These are phyloP conservation scores for Hirschfeldia incana DNA, from an alignment of 345 rosid species.

Conservation along the genomic window DNA sequence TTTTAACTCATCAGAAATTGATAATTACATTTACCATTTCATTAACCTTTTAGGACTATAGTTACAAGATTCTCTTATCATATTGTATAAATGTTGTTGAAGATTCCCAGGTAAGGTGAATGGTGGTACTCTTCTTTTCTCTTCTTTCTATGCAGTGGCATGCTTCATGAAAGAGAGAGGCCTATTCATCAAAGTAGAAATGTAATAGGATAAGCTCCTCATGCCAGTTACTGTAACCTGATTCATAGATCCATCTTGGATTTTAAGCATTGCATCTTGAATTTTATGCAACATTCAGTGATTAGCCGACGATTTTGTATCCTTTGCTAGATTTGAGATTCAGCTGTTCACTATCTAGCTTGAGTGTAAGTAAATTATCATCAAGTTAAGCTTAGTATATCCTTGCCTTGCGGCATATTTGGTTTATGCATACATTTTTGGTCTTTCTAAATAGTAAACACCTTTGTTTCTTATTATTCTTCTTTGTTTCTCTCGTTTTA, in stretches of 20 bases:
- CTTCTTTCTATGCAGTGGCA: conserved; percentile 34
- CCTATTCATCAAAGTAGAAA: conserved; percentile 14
- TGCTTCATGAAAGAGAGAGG: conserved; percentile 29
- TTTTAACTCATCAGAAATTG: background rate
- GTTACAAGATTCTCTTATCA: conserved; percentile 7
- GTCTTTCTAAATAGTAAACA: conserved; percentile 1
- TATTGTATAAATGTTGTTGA: conserved; percentile 24
- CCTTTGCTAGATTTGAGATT: conserved; percentile 2
- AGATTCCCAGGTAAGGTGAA: conserved; percentile 32
- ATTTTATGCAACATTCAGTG: conserved; percentile 6
- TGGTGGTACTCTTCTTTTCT: conserved; percentile 28
- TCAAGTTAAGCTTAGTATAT: conserved; percentile 9
- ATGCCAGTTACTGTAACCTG: background rate
- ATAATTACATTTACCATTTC: background rate
- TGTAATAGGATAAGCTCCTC: conserved; percentile 16
- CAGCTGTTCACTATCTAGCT: conserved; percentile 7
- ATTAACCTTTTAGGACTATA: background rate
- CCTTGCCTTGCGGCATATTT: conserved; percentile 9
- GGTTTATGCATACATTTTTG: background rate
- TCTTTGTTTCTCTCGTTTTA: conserved; percentile 1
- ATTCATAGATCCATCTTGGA: conserved; percentile 5
- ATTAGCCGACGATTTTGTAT: conserved; percentile 1
- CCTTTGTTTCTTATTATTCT: conserved; percentile 11
- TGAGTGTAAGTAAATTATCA: background rate
- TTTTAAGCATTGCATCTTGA: conserved; percentile 8